Evolutionary conservation across 345 rosid genomes (phyloP).

Genomic region (Eucalyptus regnans): DNA sequence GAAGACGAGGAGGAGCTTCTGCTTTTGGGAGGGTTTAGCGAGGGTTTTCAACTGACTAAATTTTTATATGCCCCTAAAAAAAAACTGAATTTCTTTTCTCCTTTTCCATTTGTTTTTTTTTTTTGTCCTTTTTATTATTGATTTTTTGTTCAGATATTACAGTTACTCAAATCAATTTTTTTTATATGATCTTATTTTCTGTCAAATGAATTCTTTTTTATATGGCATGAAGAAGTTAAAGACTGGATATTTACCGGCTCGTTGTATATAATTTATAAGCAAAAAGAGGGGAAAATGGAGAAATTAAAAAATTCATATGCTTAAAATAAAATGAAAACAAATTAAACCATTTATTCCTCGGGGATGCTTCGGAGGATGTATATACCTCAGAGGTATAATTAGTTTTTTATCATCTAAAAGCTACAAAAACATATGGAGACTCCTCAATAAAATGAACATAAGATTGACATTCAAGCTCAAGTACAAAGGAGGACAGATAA

Average conservation of each 20-base stretch:
- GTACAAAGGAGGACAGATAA: neutral
- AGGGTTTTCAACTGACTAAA: neutral
- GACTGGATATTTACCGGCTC: neutral
- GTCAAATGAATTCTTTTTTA: neutral
- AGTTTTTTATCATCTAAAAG: neutral
- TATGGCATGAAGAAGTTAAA: neutral
- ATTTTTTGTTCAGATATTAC: neutral
- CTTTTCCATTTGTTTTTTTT: neutral
- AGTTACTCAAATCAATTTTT: neutral
- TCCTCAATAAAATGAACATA: neutral
- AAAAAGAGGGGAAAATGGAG: neutral
- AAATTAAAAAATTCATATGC: neutral
- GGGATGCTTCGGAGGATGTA: too few relatives aligned
- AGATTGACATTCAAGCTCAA: neutral
- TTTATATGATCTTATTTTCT: neutral
- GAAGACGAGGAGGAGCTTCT: neutral
- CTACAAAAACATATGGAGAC: neutral
- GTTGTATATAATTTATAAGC: neutral
- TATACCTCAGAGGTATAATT: too few relatives aligned
- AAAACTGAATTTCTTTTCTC: neutral
- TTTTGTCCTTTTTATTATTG: neutral
- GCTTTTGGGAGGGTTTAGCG: neutral
- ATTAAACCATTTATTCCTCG: neutral
- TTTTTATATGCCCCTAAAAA: neutral
- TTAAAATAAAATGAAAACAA: neutral